A percentile compares a stretch with the other conserved stretches of the same genome.
These are phyloP conservation scores for Magnaporthiopsis rhizophila DNA, from an alignment of 2,329 filamentous ascomycete genomes.

Conservation along the genomic window DNA sequence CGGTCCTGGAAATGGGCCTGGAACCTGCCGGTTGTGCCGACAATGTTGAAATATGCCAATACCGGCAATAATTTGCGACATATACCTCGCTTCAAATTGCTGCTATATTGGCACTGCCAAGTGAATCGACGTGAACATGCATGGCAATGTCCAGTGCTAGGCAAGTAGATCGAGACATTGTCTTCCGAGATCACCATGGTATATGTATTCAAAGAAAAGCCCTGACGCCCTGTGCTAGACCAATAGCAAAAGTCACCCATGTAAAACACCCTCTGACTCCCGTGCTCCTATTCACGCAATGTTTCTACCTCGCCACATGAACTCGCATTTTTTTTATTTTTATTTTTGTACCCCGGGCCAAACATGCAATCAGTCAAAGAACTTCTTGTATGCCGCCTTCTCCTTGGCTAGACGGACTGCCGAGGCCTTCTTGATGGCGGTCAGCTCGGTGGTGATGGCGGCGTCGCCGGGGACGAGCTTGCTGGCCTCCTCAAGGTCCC, in stretches of 20 bases:
- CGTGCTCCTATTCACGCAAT: not conserved
- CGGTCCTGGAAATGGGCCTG: not conserved
- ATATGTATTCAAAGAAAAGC: not conserved
- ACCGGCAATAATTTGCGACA: not conserved
- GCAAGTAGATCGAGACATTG: not conserved
- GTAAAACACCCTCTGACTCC: not conserved
- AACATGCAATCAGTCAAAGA: slow-evolving; percentile 65
- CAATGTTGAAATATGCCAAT: not conserved
- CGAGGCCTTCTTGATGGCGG: slow-evolving; percentile 67
- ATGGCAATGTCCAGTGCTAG: not conserved
- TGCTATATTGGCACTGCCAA: not conserved
- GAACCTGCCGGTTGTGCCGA: not conserved
- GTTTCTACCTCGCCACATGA: not conserved
- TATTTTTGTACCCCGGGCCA: not conserved
- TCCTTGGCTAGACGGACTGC: slow-evolving; percentile 73
- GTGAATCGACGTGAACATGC: not conserved
- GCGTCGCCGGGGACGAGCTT: slow-evolving; percentile 67
- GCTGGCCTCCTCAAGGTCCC: slow-evolving; percentile 68
- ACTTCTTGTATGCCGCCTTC: slow-evolving; percentile 88
- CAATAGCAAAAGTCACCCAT: not conserved
- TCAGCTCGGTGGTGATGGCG: slow-evolving; percentile 67
- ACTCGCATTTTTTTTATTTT: too few species aligned
- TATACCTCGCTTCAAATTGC: not conserved
- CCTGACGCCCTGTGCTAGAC: not conserved
- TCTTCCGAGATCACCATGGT: not conserved